These are phyloP conservation scores for Sphaerobolus stellatus DNA, from an alignment of 1,284 basidiomycete genomes.

Conservation along the genomic window DNA sequence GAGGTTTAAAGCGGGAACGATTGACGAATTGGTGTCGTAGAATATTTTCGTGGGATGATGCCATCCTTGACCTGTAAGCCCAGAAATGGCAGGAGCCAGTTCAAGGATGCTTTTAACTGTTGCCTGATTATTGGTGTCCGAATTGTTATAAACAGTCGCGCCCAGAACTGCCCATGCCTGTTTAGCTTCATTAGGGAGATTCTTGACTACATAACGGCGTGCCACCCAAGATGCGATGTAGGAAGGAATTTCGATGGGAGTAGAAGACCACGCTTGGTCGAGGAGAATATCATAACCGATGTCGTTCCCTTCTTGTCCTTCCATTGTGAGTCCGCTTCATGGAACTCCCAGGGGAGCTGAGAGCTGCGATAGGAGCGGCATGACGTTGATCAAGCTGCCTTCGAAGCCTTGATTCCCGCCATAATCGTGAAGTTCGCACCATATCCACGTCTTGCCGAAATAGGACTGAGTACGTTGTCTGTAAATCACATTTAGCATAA, in stretches of 20 bases:
- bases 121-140: constrained; percentile 34
- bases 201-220: constrained; percentile 35
- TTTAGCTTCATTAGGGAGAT: constrained; percentile 23
- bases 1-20: constrained; percentile 37
- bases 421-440: constrained; percentile 45
- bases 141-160: constrained; percentile 41
- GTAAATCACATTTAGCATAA: not conserved
- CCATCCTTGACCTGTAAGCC: constrained; percentile 36
- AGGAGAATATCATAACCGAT: constrained; percentile 43
- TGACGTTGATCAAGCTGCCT: constrained; percentile 39
- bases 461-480: constrained; percentile 37
- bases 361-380: constrained; percentile 32
- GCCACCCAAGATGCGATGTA: constrained; percentile 37
- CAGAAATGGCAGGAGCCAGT: constrained; percentile 32
- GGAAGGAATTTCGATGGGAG: constrained; percentile 29
- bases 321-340: constrained; percentile 45
- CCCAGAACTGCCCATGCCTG: constrained; percentile 40
- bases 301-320: constrained; percentile 47
- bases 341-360: constrained; percentile 29
- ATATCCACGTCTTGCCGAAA: constrained; percentile 45
- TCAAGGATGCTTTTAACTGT: constrained; percentile 44
- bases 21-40: constrained; percentile 39
- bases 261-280: constrained; percentile 42
- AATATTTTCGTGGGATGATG: constrained; percentile 37
- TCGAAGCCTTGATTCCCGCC: constrained; percentile 46